These are phyloP conservation scores for Yamadazyma dushanensis DNA, from an alignment of 1,139 yeast species.

Conservation along the genomic window DNA sequence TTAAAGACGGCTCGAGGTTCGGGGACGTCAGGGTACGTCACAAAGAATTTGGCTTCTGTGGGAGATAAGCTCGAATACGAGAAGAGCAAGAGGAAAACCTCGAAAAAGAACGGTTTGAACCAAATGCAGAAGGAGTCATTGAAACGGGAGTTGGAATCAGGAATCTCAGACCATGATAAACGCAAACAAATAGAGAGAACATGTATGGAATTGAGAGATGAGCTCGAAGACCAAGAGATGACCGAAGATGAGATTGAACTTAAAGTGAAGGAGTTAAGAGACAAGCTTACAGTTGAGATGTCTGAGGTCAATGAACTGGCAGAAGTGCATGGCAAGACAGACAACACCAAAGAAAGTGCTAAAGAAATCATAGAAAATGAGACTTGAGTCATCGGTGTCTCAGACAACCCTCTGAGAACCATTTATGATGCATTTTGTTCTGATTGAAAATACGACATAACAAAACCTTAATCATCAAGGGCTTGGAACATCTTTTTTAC, in stretches of 20 bases:
- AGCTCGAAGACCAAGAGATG: slow-evolving; percentile 51
- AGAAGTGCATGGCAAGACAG: not conserved
- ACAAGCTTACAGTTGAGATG: slow-evolving; percentile 16
- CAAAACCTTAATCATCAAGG: no score
- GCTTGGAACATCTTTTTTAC: no score
- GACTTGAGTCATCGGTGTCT: no score
- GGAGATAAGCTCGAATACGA: slow-evolving; percentile 13
- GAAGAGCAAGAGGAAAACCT: slow-evolving; percentile 16
- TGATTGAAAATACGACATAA: not conserved
- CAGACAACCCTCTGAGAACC: no score
- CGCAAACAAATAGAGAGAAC: slow-evolving; percentile 52
- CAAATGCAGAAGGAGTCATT: slow-evolving; percentile 13
- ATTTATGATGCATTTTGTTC: no score
- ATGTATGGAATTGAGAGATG: slow-evolving; percentile 56
- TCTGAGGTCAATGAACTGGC: not conserved
- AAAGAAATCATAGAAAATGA: no score
- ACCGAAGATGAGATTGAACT: slow-evolving; percentile 27
- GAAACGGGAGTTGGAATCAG: slow-evolving; percentile 21
- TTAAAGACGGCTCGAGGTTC: slow-evolving; percentile 57
- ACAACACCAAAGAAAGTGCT: not conserved
- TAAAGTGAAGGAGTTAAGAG: slow-evolving; percentile 24
- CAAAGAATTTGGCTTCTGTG: slow-evolving; percentile 43
- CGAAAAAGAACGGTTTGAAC: slow-evolving; percentile 14
- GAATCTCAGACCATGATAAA: slow-evolving; percentile 45
- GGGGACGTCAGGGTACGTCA: slow-evolving; percentile 72